Conservation (phyloP, 192 early-diverging fungal genomes). For the Mortierella claussenii region DNA sequence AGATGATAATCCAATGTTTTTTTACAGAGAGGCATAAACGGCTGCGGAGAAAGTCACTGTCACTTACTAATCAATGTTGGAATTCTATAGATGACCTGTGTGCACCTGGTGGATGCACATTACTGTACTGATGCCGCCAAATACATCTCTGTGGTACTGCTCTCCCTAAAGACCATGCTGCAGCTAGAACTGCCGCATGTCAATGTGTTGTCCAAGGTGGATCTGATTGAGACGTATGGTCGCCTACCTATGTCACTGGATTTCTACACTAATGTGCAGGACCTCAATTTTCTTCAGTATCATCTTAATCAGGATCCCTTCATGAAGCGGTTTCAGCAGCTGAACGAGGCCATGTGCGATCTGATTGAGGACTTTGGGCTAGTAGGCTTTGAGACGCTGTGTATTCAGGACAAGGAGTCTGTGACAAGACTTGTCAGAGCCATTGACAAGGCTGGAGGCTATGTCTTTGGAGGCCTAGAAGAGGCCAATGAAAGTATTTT, state of each 20-base stretch:
- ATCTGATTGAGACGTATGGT: conserved; percentile 86
- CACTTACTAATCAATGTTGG: conserved; percentile 7
- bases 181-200: conserved; percentile 95
- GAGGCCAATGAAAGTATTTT: conserved; percentile 84
- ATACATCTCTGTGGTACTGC: conserved; percentile 90
- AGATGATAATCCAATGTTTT: not conserved
- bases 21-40: not conserved
- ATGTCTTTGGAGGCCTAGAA: conserved; percentile 83
- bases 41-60: conserved; percentile 3
- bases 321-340: conserved; percentile 68
- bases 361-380: conserved; percentile 92
- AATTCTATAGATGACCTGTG: conserved; percentile 78
- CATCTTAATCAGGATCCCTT: conserved; percentile 80
- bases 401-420: conserved; percentile 85
- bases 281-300: conserved; percentile 84
- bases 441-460: conserved; percentile 94
- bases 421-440: conserved; percentile 79
- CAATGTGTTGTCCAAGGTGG: conserved; percentile 97
- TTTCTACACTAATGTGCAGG: conserved; percentile 95
- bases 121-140: conserved; percentile 92
- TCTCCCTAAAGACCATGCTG: conserved; percentile 93
- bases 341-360: conserved; percentile 89
- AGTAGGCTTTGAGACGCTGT: conserved; percentile 92
- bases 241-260: conserved; percentile 87
- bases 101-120: conserved; percentile 92